Percentiles rank a stretch among this genome's conserved stretches.
Conservation (phyloP, 2,329 filamentous ascomycete genomes). For the Fonsecaea multimorphosa region DNA sequence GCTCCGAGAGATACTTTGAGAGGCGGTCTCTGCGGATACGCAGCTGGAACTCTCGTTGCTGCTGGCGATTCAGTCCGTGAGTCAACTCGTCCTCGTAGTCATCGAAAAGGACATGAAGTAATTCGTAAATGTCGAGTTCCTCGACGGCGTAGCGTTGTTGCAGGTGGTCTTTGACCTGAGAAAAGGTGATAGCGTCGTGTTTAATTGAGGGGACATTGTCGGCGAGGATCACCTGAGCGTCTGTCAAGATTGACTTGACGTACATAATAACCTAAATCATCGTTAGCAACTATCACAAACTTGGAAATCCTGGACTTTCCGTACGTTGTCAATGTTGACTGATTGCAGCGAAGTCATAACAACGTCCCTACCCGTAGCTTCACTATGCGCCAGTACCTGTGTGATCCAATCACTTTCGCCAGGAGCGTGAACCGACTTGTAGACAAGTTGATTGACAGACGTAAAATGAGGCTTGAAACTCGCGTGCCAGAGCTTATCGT, state of each 20-base stretch:
- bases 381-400: slow-evolving; percentile 11
- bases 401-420: slow-evolving; percentile 18
- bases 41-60: slow-evolving; percentile 49
- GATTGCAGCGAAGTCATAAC: slow-evolving; percentile 27
- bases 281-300: slow-evolving; percentile 9
- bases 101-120: slow-evolving; percentile 85
- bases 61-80: slow-evolving; percentile 47
- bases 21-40: slow-evolving; percentile 58
- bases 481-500: slow-evolving; percentile 72
- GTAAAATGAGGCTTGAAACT: slow-evolving; percentile 56
- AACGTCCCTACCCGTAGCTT: slow-evolving; percentile 12
- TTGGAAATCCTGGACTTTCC: neutral
- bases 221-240: slow-evolving; percentile 52
- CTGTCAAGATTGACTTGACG: slow-evolving; percentile 24
- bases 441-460: slow-evolving; percentile 27
- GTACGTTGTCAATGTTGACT: slow-evolving; percentile 11
- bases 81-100: slow-evolving; percentile 55
- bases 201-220: slow-evolving; percentile 65
- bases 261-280: slow-evolving; percentile 22
- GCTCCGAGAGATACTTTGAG: slow-evolving; percentile 49
- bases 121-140: slow-evolving; percentile 72
- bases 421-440: slow-evolving; percentile 20
- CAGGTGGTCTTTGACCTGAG: slow-evolving; percentile 43
- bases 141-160: slow-evolving; percentile 36
- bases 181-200: slow-evolving; percentile 40